These are phyloP conservation scores for Elymus sibiricus DNA, from an alignment of 176 grass and related monocot species.

Conservation along the genomic window DNA sequence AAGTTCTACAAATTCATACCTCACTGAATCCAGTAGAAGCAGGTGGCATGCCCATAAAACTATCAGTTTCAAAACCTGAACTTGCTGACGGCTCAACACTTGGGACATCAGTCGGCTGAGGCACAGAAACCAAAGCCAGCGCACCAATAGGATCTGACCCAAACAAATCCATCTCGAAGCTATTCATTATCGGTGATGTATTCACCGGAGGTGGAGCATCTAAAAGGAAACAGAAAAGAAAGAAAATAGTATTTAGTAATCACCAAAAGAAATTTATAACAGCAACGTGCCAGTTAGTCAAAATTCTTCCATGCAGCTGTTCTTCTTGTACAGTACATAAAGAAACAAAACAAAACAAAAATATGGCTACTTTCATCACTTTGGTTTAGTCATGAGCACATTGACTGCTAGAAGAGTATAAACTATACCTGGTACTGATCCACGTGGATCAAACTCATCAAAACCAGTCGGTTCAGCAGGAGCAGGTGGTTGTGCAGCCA, in stretches of 20 bases:
- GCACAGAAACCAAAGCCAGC: conserved; percentile 75
- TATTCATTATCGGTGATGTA: conserved; percentile 44
- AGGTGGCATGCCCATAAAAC: conserved; percentile 57
- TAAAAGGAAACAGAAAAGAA: conserved; percentile 5
- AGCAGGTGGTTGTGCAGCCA: conserved; percentile 37
- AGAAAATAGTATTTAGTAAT: conserved; percentile 17
- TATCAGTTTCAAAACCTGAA: conserved; percentile 60
- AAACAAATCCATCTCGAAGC: conserved; percentile 90
- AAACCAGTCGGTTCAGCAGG: conserved; percentile 55
- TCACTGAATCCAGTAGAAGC: conserved; percentile 53
- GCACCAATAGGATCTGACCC: conserved; percentile 75
- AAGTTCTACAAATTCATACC: conserved; percentile 40
- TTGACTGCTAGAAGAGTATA: background rate
- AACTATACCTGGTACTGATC: conserved; percentile 66
- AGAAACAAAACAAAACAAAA: background rate
- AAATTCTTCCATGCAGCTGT: background rate
- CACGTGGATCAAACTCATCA: conserved; percentile 97
- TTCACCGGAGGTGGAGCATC: conserved; percentile 37
- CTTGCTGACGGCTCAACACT: conserved; percentile 46
- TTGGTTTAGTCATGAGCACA: conserved; percentile 1
- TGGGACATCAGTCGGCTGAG: conserved; percentile 41
- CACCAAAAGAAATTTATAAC: conserved; percentile 14
- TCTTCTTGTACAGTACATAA: conserved; percentile 3
- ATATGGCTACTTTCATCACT: background rate
- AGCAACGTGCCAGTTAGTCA: background rate